These are phyloP conservation scores for Vachellia collinsii DNA, from an alignment of 306 rosid genomes.

Conservation along the genomic window DNA sequence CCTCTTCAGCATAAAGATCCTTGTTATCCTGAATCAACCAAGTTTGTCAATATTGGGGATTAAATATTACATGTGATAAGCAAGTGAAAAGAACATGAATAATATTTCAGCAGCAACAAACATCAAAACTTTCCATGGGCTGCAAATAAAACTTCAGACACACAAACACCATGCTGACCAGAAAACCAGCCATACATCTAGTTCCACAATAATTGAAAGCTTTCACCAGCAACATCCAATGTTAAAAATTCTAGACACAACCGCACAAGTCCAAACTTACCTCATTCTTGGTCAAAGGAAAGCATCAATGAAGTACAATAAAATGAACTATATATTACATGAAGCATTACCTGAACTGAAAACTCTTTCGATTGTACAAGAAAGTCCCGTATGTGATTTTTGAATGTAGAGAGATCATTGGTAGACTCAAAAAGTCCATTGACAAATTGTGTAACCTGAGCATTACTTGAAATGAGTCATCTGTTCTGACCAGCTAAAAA, in stretches of 20 bases:
- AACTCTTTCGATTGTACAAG: constrained; percentile 96
- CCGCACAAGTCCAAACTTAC: background rate
- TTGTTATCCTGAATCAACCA: constrained; percentile 76
- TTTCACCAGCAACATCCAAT: background rate
- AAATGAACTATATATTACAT: background rate
- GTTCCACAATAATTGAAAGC: background rate
- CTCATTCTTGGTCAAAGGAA: background rate
- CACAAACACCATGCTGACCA: background rate
- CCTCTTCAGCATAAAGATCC: constrained; percentile 97
- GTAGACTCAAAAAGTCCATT: constrained; percentile 83
- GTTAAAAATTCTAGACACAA: constrained; percentile 1
- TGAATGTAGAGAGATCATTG: constrained; percentile 74
- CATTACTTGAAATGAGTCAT: constrained; percentile 30
- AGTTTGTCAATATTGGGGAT: background rate
- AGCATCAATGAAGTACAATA: constrained; percentile 8
- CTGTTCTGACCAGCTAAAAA: constrained; percentile 13
- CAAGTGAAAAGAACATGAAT: background rate
- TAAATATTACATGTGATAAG: background rate
- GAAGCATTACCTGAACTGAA: constrained; percentile 84
- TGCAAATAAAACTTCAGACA: background rate
- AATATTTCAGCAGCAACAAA: background rate
- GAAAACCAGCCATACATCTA: background rate
- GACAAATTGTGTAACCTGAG: constrained; percentile 92
- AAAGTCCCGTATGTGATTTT: constrained; percentile 86
- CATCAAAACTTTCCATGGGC: background rate